phyloP scores from a whole-genome alignment of 2,329 filamentous ascomycete species.

The Domatiomyces globalis region DNA sequence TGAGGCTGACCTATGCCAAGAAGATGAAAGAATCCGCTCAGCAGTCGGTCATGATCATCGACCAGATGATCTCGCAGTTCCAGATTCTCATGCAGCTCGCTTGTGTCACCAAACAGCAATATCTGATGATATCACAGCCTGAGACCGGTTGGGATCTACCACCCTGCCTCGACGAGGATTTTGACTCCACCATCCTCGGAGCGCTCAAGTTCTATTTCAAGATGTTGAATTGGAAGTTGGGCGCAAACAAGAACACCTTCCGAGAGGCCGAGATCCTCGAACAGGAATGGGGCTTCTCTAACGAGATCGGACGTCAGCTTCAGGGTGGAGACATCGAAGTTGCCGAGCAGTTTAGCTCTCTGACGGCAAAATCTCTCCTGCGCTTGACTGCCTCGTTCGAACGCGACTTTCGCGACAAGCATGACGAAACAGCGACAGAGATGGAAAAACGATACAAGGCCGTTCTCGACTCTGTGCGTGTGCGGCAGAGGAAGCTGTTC shows the following conservation, averaged over 20 bases:
- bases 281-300: constrained; percentile 96
- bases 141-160: constrained; percentile 91
- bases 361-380: constrained; percentile 84
- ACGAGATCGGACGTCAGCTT: constrained; percentile 81
- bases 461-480: constrained; percentile 86
- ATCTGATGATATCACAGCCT: constrained; percentile 66
- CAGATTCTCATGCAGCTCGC: constrained; percentile 84
- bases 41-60: constrained; percentile 83
- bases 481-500: constrained; percentile 90
- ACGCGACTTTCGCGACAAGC: constrained; percentile 68
- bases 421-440: constrained; percentile 68
- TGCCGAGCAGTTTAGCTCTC: constrained; percentile 81
- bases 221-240: constrained; percentile 95
- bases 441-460: constrained; percentile 98
- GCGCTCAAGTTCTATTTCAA: constrained; percentile 97
- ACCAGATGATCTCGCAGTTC: constrained; percentile 96
- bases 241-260: constrained; percentile 96
- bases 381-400: constrained; percentile 85
- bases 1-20: constrained; percentile 78
- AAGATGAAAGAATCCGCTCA: constrained; percentile 92
- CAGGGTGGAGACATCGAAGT: constrained; percentile 91
- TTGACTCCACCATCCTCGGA: constrained; percentile 80
- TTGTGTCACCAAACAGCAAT: constrained; percentile 82
- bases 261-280: constrained; percentile 96
- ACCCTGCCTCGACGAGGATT: constrained; percentile 91